Base-by-base conservation (phyloP, 2,329 filamentous ascomycete species). In the Colletotrichum graminicola region DNA sequence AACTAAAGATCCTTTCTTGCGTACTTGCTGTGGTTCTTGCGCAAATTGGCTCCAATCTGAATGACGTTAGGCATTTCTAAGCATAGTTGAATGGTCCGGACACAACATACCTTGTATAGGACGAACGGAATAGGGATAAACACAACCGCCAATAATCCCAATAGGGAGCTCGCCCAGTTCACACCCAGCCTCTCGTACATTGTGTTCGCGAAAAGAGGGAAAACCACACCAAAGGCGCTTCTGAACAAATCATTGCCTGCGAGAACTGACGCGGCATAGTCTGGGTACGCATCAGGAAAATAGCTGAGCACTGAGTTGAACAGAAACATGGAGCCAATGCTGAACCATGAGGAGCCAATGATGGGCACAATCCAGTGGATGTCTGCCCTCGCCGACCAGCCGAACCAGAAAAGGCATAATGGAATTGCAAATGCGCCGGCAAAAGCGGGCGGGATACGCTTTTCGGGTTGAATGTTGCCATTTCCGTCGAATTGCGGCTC, bases 321-420 rank as follows among this genome's bases (percentile, higher is more conserved):
- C 5, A 75, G 66, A n/a, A 69, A n/a, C 56, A 79, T 85, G 76
- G 82, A 86, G 81, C 87, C 88, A 73, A 84, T 82, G 47, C 86
- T 87, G 77, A 90, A 90, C 67, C 89, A 80, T 6, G 77, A 80
- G 66, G 84, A 87, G 29, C 85, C 88, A 76, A 90, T 86, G 67
- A 88, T 86, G 14, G 87, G 86, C 36, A 85, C 84, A 70, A 88
- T 86, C 85, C 85, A 91, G 80, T 90, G 87, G 67, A 93, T 86
- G 70, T 79, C 83, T 26, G 86, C 77, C 78, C 88, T 91, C 11
- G 89, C 89, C 11, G 91, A 92, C 90, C 91, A 93, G 6, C 86
- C 90, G 78, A 93, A 93, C 75, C 91, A 89, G 77, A 94, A 92
- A 0, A 94, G 79, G 12, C 90, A 90, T 71, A 91, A 82, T 8